phyloP scores from a whole-genome alignment of 345 rosid species.

The Cardamine occulta region DNA sequence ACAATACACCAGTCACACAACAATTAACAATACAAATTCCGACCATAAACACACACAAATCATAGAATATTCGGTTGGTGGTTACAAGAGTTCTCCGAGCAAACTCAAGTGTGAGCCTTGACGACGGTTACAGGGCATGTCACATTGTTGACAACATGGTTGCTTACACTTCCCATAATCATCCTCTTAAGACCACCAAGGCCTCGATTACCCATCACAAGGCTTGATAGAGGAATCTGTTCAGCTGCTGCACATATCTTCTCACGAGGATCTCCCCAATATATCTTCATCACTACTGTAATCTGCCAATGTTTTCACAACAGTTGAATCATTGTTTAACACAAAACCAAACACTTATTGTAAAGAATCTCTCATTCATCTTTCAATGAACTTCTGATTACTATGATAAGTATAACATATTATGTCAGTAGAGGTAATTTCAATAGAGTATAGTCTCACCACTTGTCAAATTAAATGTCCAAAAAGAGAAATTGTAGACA shows the following conservation, averaged over 20 bases:
- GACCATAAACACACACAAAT: slow-evolving; percentile 34
- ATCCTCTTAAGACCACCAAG: slow-evolving; percentile 81
- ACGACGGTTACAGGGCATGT: slow-evolving; percentile 83
- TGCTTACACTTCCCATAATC: slow-evolving; percentile 87
- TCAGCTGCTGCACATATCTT: slow-evolving; percentile 82
- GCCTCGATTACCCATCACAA: slow-evolving; percentile 82
- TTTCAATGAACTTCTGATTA: background rate
- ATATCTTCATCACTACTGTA: slow-evolving; percentile 68
- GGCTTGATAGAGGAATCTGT: slow-evolving; percentile 66
- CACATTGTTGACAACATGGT: slow-evolving; percentile 70
- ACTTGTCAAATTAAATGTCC: background rate
- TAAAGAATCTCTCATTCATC: background rate
- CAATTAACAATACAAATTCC: slow-evolving; percentile 9
- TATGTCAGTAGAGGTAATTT: background rate
- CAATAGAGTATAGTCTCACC: background rate
- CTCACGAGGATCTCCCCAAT: slow-evolving; percentile 90
- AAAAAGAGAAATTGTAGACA: background rate
- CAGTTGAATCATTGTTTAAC: background rate
- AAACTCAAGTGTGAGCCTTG: slow-evolving; percentile 47
- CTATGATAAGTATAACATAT: background rate
- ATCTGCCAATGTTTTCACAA: slow-evolving; percentile 40
- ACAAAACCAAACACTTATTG: background rate
- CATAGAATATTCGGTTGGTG: background rate
- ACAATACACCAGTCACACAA: slow-evolving; percentile 15
- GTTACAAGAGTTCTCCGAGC: background rate